Evolutionary conservation across 2,329 filamentous ascomycete species (phyloP).

Genomic region (Venturia effusa): DNA sequence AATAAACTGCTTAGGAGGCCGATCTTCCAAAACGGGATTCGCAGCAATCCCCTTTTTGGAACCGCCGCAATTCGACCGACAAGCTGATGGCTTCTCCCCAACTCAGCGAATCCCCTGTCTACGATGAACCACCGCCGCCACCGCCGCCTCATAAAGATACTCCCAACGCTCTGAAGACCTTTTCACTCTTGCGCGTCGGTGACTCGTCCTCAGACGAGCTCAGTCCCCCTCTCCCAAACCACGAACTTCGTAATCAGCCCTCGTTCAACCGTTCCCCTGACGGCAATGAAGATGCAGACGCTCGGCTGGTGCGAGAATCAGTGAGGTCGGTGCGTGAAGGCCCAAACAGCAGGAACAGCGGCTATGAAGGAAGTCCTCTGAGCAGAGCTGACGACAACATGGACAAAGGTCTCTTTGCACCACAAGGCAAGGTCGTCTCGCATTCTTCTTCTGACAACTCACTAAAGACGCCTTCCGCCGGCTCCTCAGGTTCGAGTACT

Average conservation of each 20-base stretch:
- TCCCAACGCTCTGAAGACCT: conserved; percentile 1
- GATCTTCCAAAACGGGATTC: conserved; percentile 1
- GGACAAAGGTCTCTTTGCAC: background rate
- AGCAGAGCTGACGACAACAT: background rate
- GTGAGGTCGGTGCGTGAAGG: conserved; percentile 2
- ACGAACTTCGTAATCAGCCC: background rate
- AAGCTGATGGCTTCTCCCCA: conserved; percentile 9
- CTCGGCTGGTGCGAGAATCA: conserved; percentile 9
- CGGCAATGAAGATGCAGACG: conserved; percentile 11
- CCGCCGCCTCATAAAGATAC: conserved; percentile 7
- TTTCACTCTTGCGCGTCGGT: background rate
- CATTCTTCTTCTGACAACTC: conserved; percentile 15
- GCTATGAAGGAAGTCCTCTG: conserved; percentile 3
- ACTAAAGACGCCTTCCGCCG: conserved; percentile 10
- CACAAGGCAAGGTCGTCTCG: conserved; percentile 20
- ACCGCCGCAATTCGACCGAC: conserved; percentile 9
- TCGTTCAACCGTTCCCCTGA: conserved; percentile 1
- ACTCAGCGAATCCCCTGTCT: conserved; percentile 1
- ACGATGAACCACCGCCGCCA: conserved; percentile 9
- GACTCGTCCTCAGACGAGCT: background rate
- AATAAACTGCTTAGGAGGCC: background rate
- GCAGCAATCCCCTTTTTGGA: conserved; percentile 5
- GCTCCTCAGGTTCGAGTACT: conserved; percentile 9
- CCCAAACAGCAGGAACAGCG: background rate
- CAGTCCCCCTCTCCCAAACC: background rate